Percentiles rank a stretch among this genome's conserved stretches.
Conservation (phyloP, 2,329 filamentous ascomycete genomes). For the Volutella citrinella region DNA sequence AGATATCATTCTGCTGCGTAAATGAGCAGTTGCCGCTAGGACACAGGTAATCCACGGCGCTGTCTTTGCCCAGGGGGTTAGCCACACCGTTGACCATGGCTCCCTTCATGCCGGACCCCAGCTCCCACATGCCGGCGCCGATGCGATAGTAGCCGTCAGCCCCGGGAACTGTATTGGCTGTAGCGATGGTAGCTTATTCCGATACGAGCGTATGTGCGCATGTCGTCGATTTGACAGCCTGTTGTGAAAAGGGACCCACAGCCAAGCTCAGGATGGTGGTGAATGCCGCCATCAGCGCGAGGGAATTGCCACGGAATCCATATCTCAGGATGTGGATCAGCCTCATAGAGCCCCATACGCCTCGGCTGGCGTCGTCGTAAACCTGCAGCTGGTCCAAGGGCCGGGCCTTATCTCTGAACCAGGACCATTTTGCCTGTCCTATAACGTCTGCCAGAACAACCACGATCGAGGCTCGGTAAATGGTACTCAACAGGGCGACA, state of each 20-base stretch:
- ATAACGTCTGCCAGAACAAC: conserved; percentile 28
- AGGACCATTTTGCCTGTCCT: conserved; percentile 31
- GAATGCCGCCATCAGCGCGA: conserved; percentile 15
- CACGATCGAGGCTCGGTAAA: conserved; percentile 20
- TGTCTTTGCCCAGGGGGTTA: conserved; percentile 21
- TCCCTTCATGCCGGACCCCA: conserved; percentile 28
- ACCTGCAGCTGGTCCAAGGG: conserved; percentile 27
- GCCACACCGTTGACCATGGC: conserved; percentile 28
- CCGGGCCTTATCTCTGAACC: conserved; percentile 26
- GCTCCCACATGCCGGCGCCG: conserved; percentile 18
- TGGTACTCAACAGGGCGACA: conserved; percentile 12
- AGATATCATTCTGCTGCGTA: not conserved
- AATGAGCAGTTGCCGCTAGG: not conserved
- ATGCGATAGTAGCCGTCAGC: too few relatives aligned
- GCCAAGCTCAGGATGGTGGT: conserved; percentile 26
- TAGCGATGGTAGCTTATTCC: too few relatives aligned
- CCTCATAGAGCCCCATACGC: conserved; percentile 22
- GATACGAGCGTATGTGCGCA: too few relatives aligned
- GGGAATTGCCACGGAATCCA: conserved; percentile 13
- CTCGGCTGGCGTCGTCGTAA: conserved; percentile 30
- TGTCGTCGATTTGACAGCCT: conserved; percentile 23
- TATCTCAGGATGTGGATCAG: conserved; percentile 11
- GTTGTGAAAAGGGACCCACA: conserved; percentile 30
- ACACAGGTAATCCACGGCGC: not conserved
- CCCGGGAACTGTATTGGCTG: too few relatives aligned